These are phyloP conservation scores for Irpex rosettiformis DNA, from an alignment of 1,284 basidiomycete species.

Conservation along the genomic window DNA sequence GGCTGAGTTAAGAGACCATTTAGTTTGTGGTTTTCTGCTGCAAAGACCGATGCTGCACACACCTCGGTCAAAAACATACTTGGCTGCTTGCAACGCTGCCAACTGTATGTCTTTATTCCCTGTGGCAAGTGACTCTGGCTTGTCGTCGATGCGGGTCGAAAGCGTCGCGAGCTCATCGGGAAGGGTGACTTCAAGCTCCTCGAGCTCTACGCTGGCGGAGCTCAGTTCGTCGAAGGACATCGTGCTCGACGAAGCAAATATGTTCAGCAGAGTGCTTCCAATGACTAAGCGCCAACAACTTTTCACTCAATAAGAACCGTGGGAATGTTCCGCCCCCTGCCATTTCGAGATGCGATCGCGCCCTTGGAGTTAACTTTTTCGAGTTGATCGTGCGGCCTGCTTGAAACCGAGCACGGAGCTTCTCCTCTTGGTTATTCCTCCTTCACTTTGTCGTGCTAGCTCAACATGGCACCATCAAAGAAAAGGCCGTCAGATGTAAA, in stretches of 20 bases:
- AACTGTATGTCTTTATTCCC: slow-evolving; percentile 56
- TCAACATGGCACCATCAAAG: slow-evolving; percentile 55
- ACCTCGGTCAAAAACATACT: slow-evolving; percentile 83
- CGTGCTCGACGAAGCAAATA: not conserved
- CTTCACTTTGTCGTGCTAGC: not conserved
- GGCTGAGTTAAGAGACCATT: slow-evolving; percentile 35
- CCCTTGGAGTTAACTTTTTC: slow-evolving; percentile 6
- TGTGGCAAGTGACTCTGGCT: slow-evolving; percentile 49
- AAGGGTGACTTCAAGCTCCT: slow-evolving; percentile 12
- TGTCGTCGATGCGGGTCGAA: slow-evolving; percentile 49
- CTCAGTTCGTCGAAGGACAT: not conserved
- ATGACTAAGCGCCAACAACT: not conserved
- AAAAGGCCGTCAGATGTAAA: slow-evolving; percentile 38
- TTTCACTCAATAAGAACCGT: not conserved
- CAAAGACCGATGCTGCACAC: slow-evolving; percentile 2
- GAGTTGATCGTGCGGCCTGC: not conserved
- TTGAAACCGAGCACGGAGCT: not conserved
- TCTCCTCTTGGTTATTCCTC: not conserved
- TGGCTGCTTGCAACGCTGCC: slow-evolving; percentile 66
- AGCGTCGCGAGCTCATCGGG: slow-evolving; percentile 45
- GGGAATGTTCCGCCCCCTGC: slow-evolving; percentile 6
- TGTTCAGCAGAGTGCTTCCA: not conserved
- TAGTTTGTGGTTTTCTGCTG: slow-evolving; percentile 1
- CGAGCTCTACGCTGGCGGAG: not conserved
- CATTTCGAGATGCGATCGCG: not conserved